Base-by-base conservation (phyloP, 805 yeast genomes). In the Jamesozyma rosinii region DNA sequence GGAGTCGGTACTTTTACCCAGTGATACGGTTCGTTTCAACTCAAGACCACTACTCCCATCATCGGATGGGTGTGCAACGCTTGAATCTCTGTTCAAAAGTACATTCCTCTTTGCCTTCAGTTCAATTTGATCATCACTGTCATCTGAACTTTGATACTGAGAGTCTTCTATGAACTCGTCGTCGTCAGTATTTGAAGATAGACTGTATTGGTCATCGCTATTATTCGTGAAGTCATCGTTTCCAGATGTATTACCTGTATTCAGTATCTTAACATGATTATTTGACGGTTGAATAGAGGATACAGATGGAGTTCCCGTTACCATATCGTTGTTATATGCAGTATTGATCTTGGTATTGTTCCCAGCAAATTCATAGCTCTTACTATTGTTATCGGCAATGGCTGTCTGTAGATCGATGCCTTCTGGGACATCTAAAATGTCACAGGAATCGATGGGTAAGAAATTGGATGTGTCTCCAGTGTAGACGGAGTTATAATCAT, bases 401-500 rank as follows among this genome's bases (percentile, higher is more conserved):
- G 64, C 55, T n/a, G 57, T 54, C 38, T 59, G 62, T 35, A 62
- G 47, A 30, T 57, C 58, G 24, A 59, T 55, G 22, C 58, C 62
- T 37, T 57, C 63, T 1, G 67, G 67, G 15, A 63, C 60, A 50
- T 63, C 67, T 14, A 60, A 56, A 30, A 63, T 54, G 46, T 62
- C 64, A 33, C 64, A 59, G 29, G 57, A 57, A 42, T 63, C 63
- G 13, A 56, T 59, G 4, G 65, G 63, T 39, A 63, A 45, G 37
- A 59, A 62, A 31, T 53, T 56, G 30, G 66, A 62, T 8, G 66
- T 61, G 44, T 76, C 77, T 20, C 69, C 73, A 2, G 76, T 75
- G 57, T 81, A 83, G 19, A 83, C 92, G 0, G 87, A 72, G 57
- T 84, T 84, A 61, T 84, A 84, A 61, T 84, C 90, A 59, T 83